Base-by-base conservation (phyloP, 2,329 filamentous ascomycete genomes). In the Trichophyton rubrum region DNA sequence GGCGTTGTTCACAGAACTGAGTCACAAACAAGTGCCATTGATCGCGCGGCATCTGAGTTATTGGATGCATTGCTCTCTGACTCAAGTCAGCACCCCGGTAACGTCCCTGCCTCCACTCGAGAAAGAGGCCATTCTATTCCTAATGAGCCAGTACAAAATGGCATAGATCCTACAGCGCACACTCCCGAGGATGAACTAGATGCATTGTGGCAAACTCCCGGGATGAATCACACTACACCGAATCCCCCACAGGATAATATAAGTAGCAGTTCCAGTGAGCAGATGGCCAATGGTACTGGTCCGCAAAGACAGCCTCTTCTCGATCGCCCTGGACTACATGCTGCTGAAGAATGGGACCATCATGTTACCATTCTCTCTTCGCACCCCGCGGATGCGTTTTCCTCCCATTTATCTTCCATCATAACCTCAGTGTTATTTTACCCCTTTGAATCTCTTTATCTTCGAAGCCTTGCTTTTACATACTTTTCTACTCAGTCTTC, bases 321-420 rank as follows among this genome's bases (percentile, higher is more conserved):
- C 17, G 55, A 40, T 24, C 35, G 55, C 15, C 20, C 53, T 22
- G 20, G 35, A 56, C 53, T 20, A 27, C 53, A 35, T 3, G 8
- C 27, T 20, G 27, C 17, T 3, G 55, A 57, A 30, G 55, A 57
- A 24, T 57, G 35, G 8, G 65, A 70, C 22, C 74, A 75, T 63
- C 70, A 74, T 53, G 70, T 77, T 15, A 77, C 74, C 3, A 71
- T 76, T 15, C 72, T 77, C 27, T 76, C 74, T 3, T 71, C 71
- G 7, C 71, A 74, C 38, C 73, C 74, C 3, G 71, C 73, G 9
- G 74, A 77, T 64, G 72, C 74, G 6, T 68, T 77, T 27, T 70
- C 75, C 20, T 75, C 72, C 3, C 73, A 76, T 56, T 65, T 76
- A 24, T 70, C 75, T 6, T 68, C 70, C 4, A 63, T 75, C 40